Base-by-base conservation (phyloP, 2,329 filamentous ascomycete species). In the Knufia petricola region DNA sequence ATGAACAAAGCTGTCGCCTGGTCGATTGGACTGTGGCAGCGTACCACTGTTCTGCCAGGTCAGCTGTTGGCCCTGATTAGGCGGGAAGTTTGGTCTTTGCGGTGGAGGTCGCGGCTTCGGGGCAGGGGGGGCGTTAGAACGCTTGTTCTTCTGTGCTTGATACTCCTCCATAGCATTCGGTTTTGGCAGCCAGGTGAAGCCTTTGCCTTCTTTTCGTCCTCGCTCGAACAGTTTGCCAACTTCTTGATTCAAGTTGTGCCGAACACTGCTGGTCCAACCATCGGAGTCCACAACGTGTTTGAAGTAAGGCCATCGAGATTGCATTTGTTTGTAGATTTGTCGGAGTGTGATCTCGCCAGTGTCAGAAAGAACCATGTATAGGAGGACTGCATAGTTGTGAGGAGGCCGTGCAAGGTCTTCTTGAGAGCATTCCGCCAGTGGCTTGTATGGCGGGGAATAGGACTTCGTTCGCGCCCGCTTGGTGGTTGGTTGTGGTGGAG, bases 181-280 rank as follows among this genome's bases (percentile, higher is more conserved):
- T 40, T 78, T 74, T 56, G 81, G 72, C 48, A 74, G 72, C 79
- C 79, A 82, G 45, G 78, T 74, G 67, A 75, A 80, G 40, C 79
- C 79, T 62, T 82, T 82, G 47, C 78, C 79, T 60, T 73, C 71
- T 60, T 69, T 75, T 55, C 80, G 77, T 13, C 75, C 76, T 56
- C 80, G 78, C 60, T 75, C 72, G 58, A 82, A 82, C 41, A 64
- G 71, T 24, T 60, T 59, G 67, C 64, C 76, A 59, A 63, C 76
- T 67, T 67, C 81, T 66, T 59, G 76, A 66, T 63, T 72, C 39
- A 83, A 66, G 50, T 83, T 83, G 60, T 83, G 79, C 28, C 79
- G 73, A 31, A 83, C 78, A 66, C 78, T 81, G 28, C 77, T 81
- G 52, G 81, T 79, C 79, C 79, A 83, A 12, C 79, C 79, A 54